phyloP scores from a whole-genome alignment of 2,329 filamentous ascomycete species.

The Davidsoniella eucalypti region DNA sequence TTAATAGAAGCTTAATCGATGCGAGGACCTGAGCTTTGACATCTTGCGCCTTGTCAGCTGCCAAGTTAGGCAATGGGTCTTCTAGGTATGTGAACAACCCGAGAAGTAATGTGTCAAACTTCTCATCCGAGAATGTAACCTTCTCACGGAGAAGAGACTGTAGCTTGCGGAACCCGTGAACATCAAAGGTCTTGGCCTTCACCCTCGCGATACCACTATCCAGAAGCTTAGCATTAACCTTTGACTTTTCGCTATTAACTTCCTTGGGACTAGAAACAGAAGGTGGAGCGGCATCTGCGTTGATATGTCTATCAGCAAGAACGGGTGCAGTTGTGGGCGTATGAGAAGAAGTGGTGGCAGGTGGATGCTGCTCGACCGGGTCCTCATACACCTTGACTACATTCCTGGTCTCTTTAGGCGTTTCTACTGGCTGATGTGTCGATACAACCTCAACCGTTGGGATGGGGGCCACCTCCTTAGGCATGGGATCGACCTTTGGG shows the following conservation, averaged over 20 bases:
- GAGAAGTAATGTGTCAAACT: slow-evolving; percentile 49
- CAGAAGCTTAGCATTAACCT: slow-evolving; percentile 45
- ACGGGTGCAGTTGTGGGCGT: slow-evolving; percentile 31
- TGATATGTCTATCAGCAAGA: slow-evolving; percentile 43
- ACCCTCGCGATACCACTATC: slow-evolving; percentile 62
- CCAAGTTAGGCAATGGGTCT: slow-evolving; percentile 35
- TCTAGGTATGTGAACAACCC: slow-evolving; percentile 60
- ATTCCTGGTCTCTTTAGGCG: slow-evolving; percentile 2
- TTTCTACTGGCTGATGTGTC: not conserved
- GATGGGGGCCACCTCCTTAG: not conserved
- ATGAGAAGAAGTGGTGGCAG: slow-evolving; percentile 23
- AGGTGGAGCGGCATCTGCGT: slow-evolving; percentile 29
- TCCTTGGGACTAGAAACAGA: not conserved
- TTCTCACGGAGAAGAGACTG: slow-evolving; percentile 57
- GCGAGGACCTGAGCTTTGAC: slow-evolving; percentile 59
- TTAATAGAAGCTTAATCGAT: slow-evolving; percentile 57
- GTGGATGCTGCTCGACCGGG: slow-evolving; percentile 28
- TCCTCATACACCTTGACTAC: slow-evolving; percentile 44
- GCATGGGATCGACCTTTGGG: slow-evolving; percentile 2
- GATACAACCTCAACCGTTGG: not conserved
- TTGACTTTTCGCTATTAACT: slow-evolving; percentile 28
- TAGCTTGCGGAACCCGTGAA: slow-evolving; percentile 64
- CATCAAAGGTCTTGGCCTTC: slow-evolving; percentile 54
- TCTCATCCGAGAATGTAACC: slow-evolving; percentile 47
- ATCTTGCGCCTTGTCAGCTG: slow-evolving; percentile 51